phyloP scores from a whole-genome alignment of 2,329 filamentous ascomycete species.

The Fonsecaea multimorphosa region DNA sequence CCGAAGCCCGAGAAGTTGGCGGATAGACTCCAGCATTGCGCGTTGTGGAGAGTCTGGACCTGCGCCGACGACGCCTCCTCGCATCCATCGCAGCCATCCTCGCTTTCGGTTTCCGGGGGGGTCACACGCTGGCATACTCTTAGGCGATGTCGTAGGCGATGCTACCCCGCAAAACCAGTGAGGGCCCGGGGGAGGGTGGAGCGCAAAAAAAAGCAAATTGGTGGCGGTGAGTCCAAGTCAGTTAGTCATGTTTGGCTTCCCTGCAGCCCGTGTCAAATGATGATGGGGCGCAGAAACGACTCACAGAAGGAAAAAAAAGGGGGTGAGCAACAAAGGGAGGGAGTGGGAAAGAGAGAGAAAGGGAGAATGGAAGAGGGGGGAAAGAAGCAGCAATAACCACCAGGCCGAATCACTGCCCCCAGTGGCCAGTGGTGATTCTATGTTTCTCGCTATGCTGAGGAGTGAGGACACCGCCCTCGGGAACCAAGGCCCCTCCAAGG shows the following conservation, averaged over 20 bases:
- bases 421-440: no score
- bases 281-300: background rate
- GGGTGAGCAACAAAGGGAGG: background rate
- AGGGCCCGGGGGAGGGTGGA: background rate
- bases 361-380: background rate
- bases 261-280: background rate
- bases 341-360: no score
- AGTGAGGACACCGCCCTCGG: no score
- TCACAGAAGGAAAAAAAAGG: background rate
- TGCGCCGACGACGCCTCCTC: constrained; percentile 5
- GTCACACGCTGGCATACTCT: background rate
- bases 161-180: constrained; percentile 2
- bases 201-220: background rate
- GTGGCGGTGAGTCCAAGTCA: background rate
- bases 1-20: background rate
- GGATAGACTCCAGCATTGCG: background rate
- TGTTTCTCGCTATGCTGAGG: no score
- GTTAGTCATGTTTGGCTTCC: background rate
- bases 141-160: no score
- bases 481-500: no score
- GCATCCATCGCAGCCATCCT: background rate
- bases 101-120: background rate
- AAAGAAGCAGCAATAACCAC: background rate
- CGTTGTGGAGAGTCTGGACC: constrained; percentile 7
- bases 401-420: background rate